phyloP scores from a whole-genome alignment of 2,329 filamentous ascomycete species.

The Purpureocillium takamizusanense region DNA sequence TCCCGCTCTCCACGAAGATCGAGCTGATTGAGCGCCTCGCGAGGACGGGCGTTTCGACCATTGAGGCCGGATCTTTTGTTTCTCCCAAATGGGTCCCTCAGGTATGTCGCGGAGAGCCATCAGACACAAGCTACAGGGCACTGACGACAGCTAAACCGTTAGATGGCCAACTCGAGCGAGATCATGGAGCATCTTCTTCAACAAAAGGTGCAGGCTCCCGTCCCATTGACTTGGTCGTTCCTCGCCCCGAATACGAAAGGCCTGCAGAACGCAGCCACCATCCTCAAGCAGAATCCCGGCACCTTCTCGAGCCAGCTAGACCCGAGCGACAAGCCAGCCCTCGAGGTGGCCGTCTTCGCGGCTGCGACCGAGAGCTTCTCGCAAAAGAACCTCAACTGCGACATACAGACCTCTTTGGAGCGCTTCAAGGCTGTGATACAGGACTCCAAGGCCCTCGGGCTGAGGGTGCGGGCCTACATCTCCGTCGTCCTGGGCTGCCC shows the following conservation, averaged over 20 bases:
- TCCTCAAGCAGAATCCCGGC: constrained; percentile 43
- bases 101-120: constrained; percentile 27
- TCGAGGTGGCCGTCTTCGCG: constrained; percentile 75
- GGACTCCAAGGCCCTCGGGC: constrained; percentile 52
- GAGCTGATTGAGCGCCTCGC: constrained; percentile 64
- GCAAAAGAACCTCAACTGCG: constrained; percentile 74
- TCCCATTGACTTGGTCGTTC: constrained; percentile 66
- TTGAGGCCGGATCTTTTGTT: constrained; percentile 78
- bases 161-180: constrained; percentile 73
- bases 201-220: constrained; percentile 41
- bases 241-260: constrained; percentile 72
- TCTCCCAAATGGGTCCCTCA: constrained; percentile 80
- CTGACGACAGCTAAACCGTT: background rate
- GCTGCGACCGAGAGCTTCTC: constrained; percentile 76
- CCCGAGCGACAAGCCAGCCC: constrained; percentile 32
- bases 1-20: constrained; percentile 65
- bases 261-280: constrained; percentile 49
- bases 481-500: constrained; percentile 76
- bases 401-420: constrained; percentile 62
- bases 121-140: no score
- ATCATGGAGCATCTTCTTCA: constrained; percentile 62
- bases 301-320: constrained; percentile 43
- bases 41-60: constrained; percentile 58
- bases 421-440: constrained; percentile 63
- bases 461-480: constrained; percentile 70